These are phyloP conservation scores for Fusarium devonianum DNA, from an alignment of 2,329 filamentous ascomycete species.

Conservation along the genomic window DNA sequence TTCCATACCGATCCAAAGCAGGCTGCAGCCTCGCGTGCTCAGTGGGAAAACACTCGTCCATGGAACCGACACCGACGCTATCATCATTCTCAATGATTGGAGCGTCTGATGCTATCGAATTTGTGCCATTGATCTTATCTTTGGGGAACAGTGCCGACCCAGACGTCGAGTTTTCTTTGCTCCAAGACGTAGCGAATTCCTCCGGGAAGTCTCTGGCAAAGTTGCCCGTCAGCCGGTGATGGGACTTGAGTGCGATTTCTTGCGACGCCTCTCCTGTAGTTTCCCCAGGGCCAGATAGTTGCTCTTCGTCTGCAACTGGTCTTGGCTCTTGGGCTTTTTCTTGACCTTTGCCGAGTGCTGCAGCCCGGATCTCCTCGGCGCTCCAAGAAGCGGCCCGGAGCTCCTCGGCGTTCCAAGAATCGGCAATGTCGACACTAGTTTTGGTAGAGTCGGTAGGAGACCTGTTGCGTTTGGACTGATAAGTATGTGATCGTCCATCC, in stretches of 20 bases:
- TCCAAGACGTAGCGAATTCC: conserved; percentile 57
- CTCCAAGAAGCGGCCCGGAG: conserved; percentile 39
- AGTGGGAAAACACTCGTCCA: conserved; percentile 52
- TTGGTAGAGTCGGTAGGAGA: conserved; percentile 28
- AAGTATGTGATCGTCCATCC: conserved; percentile 39
- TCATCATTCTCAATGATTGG: conserved; percentile 36
- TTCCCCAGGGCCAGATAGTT: conserved; percentile 9
- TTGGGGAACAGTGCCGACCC: conserved; percentile 40
- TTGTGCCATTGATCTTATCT: conserved; percentile 2
- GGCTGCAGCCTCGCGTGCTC: conserved; percentile 40
- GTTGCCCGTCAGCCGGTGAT: conserved; percentile 52
- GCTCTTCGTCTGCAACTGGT: too few relatives aligned
- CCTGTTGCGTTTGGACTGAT: conserved; percentile 35
- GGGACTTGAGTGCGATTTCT: not conserved
- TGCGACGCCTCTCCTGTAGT: conserved; percentile 4
- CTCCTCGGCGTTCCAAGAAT: conserved; percentile 42
- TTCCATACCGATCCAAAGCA: conserved; percentile 40
- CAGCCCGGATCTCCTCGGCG: conserved; percentile 44
- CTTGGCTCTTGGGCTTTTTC: conserved; percentile 38
- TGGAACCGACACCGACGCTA: conserved; percentile 47
- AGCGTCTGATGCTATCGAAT: not conserved
- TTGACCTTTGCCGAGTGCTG: conserved; percentile 41
- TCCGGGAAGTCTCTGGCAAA: conserved; percentile 61
- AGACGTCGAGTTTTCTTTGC: conserved; percentile 37
- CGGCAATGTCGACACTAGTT: conserved; percentile 28